Conservation (phyloP, 495 filamentous ascomycete species). For the Daldinia concentrica region DNA sequence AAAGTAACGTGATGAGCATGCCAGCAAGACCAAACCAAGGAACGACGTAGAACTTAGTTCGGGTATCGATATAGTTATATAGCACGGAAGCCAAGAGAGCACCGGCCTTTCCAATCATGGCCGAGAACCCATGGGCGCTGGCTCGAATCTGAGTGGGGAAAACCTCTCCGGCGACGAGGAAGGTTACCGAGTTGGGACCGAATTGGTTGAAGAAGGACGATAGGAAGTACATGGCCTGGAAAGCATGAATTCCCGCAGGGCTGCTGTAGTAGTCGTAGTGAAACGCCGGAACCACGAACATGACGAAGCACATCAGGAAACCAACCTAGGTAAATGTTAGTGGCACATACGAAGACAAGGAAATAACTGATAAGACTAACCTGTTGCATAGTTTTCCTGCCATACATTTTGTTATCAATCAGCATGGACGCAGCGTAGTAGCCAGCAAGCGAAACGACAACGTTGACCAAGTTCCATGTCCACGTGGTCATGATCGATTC, state of each 20-base stretch:
- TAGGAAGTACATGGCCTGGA: constrained; percentile 94
- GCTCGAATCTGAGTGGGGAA: constrained; percentile 91
- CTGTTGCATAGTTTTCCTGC: constrained; percentile 91
- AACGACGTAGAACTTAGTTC: constrained; percentile 83
- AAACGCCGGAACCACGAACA: constrained; percentile 87
- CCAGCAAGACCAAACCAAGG: constrained; percentile 91
- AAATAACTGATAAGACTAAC: constrained; percentile 11
- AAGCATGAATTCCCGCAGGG: constrained; percentile 71
- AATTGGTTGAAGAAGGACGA: constrained; percentile 97
- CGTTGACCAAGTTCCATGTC: constrained; percentile 91
- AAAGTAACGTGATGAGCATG: constrained; percentile 77
- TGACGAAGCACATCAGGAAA: constrained; percentile 85
- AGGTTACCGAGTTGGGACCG: constrained; percentile 89
- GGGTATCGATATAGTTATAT: constrained; percentile 86
- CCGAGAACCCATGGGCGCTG: constrained; percentile 88
- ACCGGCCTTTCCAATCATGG: constrained; percentile 83
- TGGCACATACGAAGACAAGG: background rate
- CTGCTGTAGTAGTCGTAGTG: constrained; percentile 79
- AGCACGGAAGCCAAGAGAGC: constrained; percentile 84
- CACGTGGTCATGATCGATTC: constrained; percentile 78
- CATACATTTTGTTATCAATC: constrained; percentile 92
- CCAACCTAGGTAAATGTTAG: constrained; percentile 60
- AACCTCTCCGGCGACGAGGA: constrained; percentile 90
- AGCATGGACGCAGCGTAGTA: constrained; percentile 83
- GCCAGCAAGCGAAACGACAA: constrained; percentile 79